Evolutionary conservation across 306 rosid genomes (phyloP), one percentile per base, ranked within the genome.

Genomic region (Vigna mungo): DNA sequence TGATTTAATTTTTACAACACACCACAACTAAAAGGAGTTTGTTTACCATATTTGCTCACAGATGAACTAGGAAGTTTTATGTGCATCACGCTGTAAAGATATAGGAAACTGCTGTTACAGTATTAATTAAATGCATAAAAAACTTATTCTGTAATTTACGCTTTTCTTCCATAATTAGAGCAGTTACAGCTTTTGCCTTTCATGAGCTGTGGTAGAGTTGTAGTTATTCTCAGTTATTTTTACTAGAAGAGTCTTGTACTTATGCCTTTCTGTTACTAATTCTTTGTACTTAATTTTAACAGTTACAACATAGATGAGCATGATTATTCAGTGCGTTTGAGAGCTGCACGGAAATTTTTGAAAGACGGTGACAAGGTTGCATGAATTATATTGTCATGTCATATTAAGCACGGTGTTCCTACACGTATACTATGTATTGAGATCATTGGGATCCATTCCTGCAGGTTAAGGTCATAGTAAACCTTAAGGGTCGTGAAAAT

Each of bases 291-390:
- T 44, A 80, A 23, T 77, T 78, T 80, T 58, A 46, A 60, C 96
- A 91, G 99, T 87, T 96, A 88, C 86, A 96, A 90, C 86, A 96
- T 96, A 53, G 99, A 96, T 76, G 92, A 91, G 68, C 99, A 96
- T 86, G 99, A 96, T 86, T 96, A 96, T 78, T 85, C 98, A 20
- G 96, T 96, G 44, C 99, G 99, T 70, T 90, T 96, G 93, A 96
- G 54, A 91, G 93, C 99, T 85, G 99, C 99, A 21, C 84, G 12
- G 86, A 96, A 89, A 85, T 96, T 96, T 83, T 84, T 96, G 88
- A 87, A 85, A 53, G 98, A 89, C 80, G 99, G 99, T 7, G 99
- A 96, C 85, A 96, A 93, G 99, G 99, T 95, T 85, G 16, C 80
- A 52, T 63, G 18, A 34, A 69, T 37, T 78, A 59, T 59, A 70